A percentile compares a stretch with the other conserved stretches of the same genome.
phyloP scores from a whole-genome alignment of 352 stramenopile genomes.

The Globisporangium nunn region DNA sequence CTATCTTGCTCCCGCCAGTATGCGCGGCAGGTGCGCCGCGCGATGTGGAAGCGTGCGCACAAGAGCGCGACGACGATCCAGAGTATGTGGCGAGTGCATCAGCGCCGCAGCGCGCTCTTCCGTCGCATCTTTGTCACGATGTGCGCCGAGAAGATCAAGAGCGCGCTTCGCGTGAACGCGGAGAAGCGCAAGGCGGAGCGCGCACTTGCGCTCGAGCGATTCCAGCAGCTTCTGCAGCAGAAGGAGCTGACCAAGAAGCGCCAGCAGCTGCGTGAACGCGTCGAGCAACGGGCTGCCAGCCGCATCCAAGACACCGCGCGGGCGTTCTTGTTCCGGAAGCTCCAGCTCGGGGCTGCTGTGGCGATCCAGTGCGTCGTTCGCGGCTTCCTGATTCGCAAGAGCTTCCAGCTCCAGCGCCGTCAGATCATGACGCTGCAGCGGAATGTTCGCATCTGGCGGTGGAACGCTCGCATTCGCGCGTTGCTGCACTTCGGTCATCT shows the following conservation, averaged over 20 bases:
- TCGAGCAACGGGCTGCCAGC: slow-evolving; percentile 24
- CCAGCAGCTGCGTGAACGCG: slow-evolving; percentile 15
- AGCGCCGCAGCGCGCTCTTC: background rate
- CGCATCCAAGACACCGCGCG: slow-evolving; percentile 10
- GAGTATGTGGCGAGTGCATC: slow-evolving; percentile 6
- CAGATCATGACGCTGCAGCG: slow-evolving; percentile 8
- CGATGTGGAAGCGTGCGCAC: slow-evolving; percentile 9
- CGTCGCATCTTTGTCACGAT: slow-evolving; percentile 6
- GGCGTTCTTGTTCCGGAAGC: background rate
- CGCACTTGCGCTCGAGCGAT: slow-evolving; percentile 23
- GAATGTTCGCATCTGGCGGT: slow-evolving; percentile 8
- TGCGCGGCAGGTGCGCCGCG: slow-evolving; percentile 3
- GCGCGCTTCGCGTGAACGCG: slow-evolving; percentile 15
- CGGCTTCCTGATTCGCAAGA: slow-evolving; percentile 11
- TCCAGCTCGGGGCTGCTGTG: background rate
- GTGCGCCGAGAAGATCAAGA: slow-evolving; percentile 11
- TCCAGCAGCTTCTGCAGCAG: slow-evolving; percentile 26
- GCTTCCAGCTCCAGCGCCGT: background rate
- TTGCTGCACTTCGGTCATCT: slow-evolving; percentile 2
- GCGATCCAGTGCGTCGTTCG: slow-evolving; percentile 22
- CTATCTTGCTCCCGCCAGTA: background rate
- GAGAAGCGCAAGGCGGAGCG: slow-evolving; percentile 13
- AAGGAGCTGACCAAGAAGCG: slow-evolving; percentile 20
- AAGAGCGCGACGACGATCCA: slow-evolving; percentile 7
- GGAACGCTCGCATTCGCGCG: slow-evolving; percentile 2